Base-by-base conservation (phyloP, 495 filamentous ascomycete genomes). In the Penicillium coffeae region DNA sequence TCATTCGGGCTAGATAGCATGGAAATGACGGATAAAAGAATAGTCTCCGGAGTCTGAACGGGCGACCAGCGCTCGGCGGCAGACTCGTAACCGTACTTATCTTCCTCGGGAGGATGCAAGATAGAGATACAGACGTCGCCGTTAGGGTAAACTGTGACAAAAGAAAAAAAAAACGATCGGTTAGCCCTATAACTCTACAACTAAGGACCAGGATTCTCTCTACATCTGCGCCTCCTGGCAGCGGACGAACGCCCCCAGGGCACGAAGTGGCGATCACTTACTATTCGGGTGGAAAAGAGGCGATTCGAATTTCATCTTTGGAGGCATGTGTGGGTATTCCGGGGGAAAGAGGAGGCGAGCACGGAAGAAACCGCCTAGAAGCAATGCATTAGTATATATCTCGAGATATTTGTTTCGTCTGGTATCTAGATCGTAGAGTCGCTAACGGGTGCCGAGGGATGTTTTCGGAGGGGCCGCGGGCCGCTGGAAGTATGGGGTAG, bases 71-170 rank as follows among this genome's bases (percentile, higher is more conserved):
- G 81, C 75, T 98, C 93, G 22, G 82, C 75, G n/a, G 89, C 90
- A 10, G 79, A 78, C 65, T 97, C 94, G 67, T 98, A 98, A 19
- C 93, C 92, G 69, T 88, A 96, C 59, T 90, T 87, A 63, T 98
- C 93, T 60, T 96, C 90, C 72, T 91, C 90, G 1, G 94, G 94
- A 1, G 91, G 89, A 70, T 98, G 94, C 18, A 98, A 77, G 72
- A 98, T 97, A 27, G 87, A 93, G 62, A 98, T 97, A 75, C 93
- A 98, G 50, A 98, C 90, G 39, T 88, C 84, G 59, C 93, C 93
- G 65, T 78, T 81, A 8, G 81, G 74, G 75, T 96, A 98, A 66
- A 98, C 81, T 84, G 21, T 14, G 13, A 32, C 25, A 10, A 4
- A 30, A 30, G 22, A 19, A 2, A 18, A 12, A 43, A 4, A 45